Evolutionary conservation across 495 filamentous ascomycete genomes (phyloP), one percentile per base, ranked within the genome.

Genomic region (Oidiodendron maius): DNA sequence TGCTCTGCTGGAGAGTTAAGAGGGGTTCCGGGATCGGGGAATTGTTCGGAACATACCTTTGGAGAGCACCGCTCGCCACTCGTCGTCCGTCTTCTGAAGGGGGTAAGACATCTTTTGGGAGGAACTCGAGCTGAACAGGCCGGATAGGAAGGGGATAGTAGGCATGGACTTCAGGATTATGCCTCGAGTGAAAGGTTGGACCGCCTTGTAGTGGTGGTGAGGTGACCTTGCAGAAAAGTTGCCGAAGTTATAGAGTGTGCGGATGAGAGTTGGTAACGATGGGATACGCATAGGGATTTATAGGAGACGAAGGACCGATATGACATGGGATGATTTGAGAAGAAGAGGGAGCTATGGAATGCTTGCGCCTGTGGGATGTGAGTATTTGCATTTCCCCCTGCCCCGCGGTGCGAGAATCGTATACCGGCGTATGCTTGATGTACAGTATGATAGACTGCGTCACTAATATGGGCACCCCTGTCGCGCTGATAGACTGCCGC

Each of bases 31-130:
- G 41, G 41, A 25, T 37, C n/a, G 30, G 23, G 22, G 26, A 5
- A 5, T 12, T 30, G 26, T 30, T 5, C 5, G 26, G 26, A 12
- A 30, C 59, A 40, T 66, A 91, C 89, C 88, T 56, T 77, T 82
- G 51, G 63, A 86, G 24, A 98, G 68, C 25, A 94, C 76, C 10
- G 91, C 84, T 51, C 81, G 84, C 93, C 93, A 98, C 69, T 96
- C 87, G 21, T 86, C 80, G 17, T 86, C 72, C 32, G 69, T 81
- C 66, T 89, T 87, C 68, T 94, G 67, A 42, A 89, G 79, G 4
- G 91, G 90, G 58, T 82, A 87, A 25, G 84, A 82, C 80, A 88
- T 93, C 41, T 76, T 83, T 10, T 71, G 64, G 23, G 71, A 44
- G 28, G 61, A 65, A 28, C 61, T 63, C 35, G 68, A 71, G 50